A percentile compares a stretch with the other conserved stretches of the same genome.
Evolutionary conservation across 2,329 filamentous ascomycete species (phyloP).

Genomic region (Microdochium paspali): DNA sequence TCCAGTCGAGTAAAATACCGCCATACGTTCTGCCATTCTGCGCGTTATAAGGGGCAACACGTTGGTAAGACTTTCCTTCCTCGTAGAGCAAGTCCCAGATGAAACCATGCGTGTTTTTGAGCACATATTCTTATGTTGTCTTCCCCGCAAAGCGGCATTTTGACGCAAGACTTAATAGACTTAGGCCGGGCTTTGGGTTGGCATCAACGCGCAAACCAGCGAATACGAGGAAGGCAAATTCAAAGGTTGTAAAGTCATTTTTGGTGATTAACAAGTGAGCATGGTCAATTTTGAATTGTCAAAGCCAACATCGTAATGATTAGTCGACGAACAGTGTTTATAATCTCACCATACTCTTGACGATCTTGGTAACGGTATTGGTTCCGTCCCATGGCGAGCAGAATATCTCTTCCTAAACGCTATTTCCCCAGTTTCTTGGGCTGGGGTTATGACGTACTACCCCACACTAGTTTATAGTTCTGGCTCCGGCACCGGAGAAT

Average conservation of each 20-base stretch:
- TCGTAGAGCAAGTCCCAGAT: conserved; percentile 28
- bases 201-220: not conserved
- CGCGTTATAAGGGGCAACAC: conserved; percentile 28
- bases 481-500: not conserved
- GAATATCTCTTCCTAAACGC: too few relatives aligned
- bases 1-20: conserved; percentile 26
- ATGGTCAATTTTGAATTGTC: too few relatives aligned
- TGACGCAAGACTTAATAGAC: not conserved
- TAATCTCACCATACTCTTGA: not conserved
- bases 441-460: not conserved
- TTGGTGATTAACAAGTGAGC: too few relatives aligned
- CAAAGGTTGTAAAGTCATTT: too few relatives aligned
- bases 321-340: not conserved
- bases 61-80: conserved; percentile 33
- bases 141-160: not conserved
- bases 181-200: not conserved
- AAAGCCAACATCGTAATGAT: too few relatives aligned
- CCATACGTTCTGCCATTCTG: conserved; percentile 32
- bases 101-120: conserved; percentile 20
- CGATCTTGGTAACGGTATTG: too few relatives aligned
- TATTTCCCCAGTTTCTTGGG: not conserved
- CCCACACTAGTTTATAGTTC: not conserved
- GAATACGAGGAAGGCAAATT: not conserved
- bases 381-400: too few relatives aligned
- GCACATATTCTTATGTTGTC: conserved; percentile 11